phyloP scores from a whole-genome alignment of 441 rosid genomes.

The Populus hybrid region DNA sequence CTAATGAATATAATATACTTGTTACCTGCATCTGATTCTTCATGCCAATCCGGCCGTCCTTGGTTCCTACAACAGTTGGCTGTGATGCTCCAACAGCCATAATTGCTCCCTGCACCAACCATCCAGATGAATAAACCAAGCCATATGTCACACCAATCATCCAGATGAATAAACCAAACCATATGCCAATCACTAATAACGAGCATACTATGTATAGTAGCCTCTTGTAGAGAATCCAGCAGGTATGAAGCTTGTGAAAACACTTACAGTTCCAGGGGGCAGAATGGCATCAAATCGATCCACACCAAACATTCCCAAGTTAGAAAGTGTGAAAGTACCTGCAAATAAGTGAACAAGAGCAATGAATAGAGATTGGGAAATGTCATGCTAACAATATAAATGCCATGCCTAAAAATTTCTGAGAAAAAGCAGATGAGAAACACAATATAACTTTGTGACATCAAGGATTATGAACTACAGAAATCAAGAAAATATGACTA shows the following conservation, averaged over 20 bases:
- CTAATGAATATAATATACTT: background rate
- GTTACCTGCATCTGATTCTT: conserved; percentile 94
- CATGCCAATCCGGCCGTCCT: conserved; percentile 85
- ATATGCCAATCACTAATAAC: too few species aligned
- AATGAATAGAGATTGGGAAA: background rate
- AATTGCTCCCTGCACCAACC: conserved; percentile 75
- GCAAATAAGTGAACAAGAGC: conserved; percentile 16
- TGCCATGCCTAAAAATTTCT: background rate
- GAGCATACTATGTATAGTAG: background rate
- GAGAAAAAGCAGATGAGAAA: background rate
- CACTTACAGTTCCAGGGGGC: too few species aligned
- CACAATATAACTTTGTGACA: background rate
- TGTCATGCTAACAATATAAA: background rate
- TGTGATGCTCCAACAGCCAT: conserved; percentile 97
- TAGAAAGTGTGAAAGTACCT: conserved; percentile 91
- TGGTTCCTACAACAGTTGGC: conserved; percentile 77
- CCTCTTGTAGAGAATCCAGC: conserved; percentile 6
- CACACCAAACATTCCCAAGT: conserved; percentile 95
- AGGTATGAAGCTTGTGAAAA: background rate
- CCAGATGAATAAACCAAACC: too few species aligned
- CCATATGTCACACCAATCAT: background rate
- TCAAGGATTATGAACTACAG: background rate
- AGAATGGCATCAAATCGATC: conserved; percentile 94
- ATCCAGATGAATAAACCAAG: conserved; percentile 13
- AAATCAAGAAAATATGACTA: background rate